phyloP scores from a whole-genome alignment of 1,284 basidiomycete species.

The Ceratobasidium sp. region DNA sequence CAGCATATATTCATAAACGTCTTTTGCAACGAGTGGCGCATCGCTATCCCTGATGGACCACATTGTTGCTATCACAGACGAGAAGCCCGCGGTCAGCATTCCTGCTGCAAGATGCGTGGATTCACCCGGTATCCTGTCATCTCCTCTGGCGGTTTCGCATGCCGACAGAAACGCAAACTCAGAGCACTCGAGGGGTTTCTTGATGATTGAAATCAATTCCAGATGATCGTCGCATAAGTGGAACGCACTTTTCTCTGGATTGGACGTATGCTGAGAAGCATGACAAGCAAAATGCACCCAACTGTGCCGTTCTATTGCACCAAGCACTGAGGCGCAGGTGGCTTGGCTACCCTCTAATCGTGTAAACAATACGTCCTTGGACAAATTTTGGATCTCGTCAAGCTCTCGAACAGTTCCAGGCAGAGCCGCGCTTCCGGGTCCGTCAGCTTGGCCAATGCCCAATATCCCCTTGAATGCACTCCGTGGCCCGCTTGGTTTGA shows the following conservation, averaged over 20 bases:
- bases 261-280: no score
- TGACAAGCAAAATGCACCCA: neutral
- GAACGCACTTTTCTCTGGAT: neutral
- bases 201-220: neutral
- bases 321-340: neutral
- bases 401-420: neutral
- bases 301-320: neutral
- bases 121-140: constrained; percentile 2
- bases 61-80: constrained; percentile 11
- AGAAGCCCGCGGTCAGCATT: neutral
- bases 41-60: neutral
- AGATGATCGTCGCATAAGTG: neutral
- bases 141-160: constrained; percentile 14
- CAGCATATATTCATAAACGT: neutral
- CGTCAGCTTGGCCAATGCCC: neutral
- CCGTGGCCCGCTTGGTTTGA: no score
- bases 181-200: neutral
- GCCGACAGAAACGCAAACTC: constrained; percentile 18
- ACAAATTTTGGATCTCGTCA: neutral
- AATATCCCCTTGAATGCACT: neutral
- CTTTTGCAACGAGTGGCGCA: neutral
- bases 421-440: no score
- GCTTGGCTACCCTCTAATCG: neutral
- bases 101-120: constrained; percentile 9
- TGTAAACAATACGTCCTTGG: neutral